Conservation (phyloP, 75 land plant species). For the Isoetes taiwanensis region DNA sequence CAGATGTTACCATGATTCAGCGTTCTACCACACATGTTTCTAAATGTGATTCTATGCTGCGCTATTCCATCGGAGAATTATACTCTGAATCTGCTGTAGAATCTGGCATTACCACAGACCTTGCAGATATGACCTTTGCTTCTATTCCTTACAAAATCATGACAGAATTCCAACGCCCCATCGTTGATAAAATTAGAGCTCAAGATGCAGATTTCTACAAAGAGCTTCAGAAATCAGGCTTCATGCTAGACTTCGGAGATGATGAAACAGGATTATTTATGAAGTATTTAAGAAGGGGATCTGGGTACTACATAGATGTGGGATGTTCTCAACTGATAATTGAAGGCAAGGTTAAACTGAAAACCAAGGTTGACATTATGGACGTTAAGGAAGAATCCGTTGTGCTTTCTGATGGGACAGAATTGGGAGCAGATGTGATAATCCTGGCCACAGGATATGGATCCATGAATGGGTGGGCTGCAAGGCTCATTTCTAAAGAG, state of each 20-base stretch:
- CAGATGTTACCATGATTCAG: constrained; percentile 16
- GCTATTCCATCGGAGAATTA: neutral
- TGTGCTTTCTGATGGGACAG: neutral
- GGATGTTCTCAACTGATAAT: neutral
- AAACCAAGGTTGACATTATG: neutral
- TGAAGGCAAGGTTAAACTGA: neutral
- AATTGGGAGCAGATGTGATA: neutral
- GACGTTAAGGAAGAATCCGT: neutral
- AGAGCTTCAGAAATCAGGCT: neutral
- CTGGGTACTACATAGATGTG: constrained; percentile 10
- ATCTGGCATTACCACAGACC: no score
- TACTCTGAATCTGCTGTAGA: no score
- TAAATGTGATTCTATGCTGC: neutral
- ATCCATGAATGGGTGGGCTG: neutral
- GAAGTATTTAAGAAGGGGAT: constrained; percentile 5
- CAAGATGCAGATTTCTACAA: neutral
- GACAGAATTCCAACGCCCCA: neutral
- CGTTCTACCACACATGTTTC: constrained; percentile 3
- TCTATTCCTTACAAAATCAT: constrained; percentile 1
- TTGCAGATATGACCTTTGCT: neutral
- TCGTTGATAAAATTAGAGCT: neutral
- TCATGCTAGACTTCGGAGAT: constrained; percentile 12
- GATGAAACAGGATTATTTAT: constrained; percentile 3
- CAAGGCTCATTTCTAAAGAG: constrained; percentile 8
- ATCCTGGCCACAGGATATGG: constrained; percentile 11